Base-by-base conservation (phyloP, 495 filamentous ascomycete species). In the Aspergillus coremiiformis region DNA sequence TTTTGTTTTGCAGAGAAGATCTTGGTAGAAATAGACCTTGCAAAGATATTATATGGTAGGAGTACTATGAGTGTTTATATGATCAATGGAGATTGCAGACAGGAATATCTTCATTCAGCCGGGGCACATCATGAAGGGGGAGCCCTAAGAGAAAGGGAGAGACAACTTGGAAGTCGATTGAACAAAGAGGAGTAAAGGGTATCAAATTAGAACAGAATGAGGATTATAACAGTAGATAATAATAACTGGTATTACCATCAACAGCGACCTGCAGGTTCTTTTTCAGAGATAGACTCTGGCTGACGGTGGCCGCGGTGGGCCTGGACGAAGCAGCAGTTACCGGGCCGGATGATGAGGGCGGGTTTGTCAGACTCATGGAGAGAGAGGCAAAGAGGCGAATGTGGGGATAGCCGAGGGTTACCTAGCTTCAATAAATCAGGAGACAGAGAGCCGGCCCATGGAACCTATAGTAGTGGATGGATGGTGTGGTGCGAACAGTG, bases 231-330 rank as follows among this genome's bases (percentile, higher is more conserved):
- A 56, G 58, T 14, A 35, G 32, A 35, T 35, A 35, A 35, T 49
- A 57, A 47, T 48, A 54, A 55, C 39, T 49, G 47, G 53, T 61
- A 73, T 67, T 82, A 90, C 88, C 88, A 78, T 91, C 86, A 71
- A 89, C 88, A 54, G 82, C 80, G 55, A 82, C 80, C 74, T 87
- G 84, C 56, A 88, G 80, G 58, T 76, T 85, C 67, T 82, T 78
- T 74, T 89, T 89, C 56, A 87, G 70, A 50, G 69, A 78, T 64
- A 83, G 79, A 54, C 68, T 77, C 64, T 83, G 79, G 53, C 66
- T 77, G 58, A 70, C 61, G 56, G 67, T 55, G 49, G 69, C 65
- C 57, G 53, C 59, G 55, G 66, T 58, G 43, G 64, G 62, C 62
- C 65, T 67, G 59, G 69, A 63, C 33, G 47, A 49, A 37, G 47